Base-by-base conservation (phyloP, 129 eudicot genomes). In the Helianthus annuus region DNA sequence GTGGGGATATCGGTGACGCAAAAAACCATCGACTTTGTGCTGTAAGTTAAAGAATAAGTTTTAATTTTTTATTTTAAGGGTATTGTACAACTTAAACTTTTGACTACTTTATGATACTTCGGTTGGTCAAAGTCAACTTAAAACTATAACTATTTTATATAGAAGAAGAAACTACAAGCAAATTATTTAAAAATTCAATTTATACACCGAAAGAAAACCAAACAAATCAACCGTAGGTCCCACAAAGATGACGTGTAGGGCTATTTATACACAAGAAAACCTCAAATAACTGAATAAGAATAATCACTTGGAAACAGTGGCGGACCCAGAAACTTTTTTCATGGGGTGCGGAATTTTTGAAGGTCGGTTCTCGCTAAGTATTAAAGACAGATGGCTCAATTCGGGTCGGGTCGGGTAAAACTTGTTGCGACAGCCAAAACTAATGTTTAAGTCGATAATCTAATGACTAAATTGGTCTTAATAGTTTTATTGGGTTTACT, bases 211-310 rank as follows among this genome's bases (percentile, higher is more conserved):
- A 55, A 55, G 32, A 58, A 24, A 58, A 19, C 64, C 63, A 57
- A 27, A 58, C 27, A 58, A 58, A 58, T 58, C 40, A 58, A 58
- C 40, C 17, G 64, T 58, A 40, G 64, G 64, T 10, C 40, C 64
- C 40, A 4, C 40, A 0, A 2, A 22, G 42, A 58, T 58, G 64
- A 58, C 64, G 64, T 58, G 64, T 58, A 58, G 16, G 36, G 3
- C 39, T 4, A 10, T 58, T 58, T 27, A 58, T 29, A 4, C 64
- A 58, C 64, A 10, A 58, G 32, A 38, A 24, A 58, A 29, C 64
- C 64, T 24, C 64, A 58, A 58, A 58, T 27, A 27, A 27, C 32
- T 27, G 32, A 58, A 55, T 17, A 55, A 58, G 5, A 58, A 58
- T 58, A 58, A 58, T 58, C 39, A 58, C 34, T 4, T 58, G 13